Evolutionary conservation across 1,139 yeast genomes (phyloP).

Genomic region (Hansenula sp.): DNA sequence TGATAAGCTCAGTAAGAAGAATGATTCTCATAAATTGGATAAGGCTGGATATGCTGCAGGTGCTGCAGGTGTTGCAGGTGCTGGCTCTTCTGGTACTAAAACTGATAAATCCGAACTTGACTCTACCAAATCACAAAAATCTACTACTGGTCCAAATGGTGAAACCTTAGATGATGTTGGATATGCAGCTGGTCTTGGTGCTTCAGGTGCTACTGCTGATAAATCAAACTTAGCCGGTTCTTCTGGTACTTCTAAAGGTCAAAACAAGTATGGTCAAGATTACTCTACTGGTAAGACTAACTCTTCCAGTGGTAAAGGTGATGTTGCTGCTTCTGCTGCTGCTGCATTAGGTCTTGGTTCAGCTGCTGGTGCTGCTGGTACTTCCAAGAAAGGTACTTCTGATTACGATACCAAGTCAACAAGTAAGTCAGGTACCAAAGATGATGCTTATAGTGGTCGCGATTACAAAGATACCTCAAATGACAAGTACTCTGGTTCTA

Average conservation of each 20-base stretch:
- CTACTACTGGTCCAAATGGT: constrained; percentile 1
- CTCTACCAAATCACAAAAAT: no score
- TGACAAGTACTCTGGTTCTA: not conserved
- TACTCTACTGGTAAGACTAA: constrained; percentile 10
- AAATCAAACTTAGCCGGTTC: not conserved
- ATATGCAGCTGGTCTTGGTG: constrained; percentile 12
- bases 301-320: constrained; percentile 5
- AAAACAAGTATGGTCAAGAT: constrained; percentile 2
- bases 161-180: constrained; percentile 3
- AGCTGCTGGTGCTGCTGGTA: constrained; percentile 3
- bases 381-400: not conserved
- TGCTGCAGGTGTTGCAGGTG: no score
- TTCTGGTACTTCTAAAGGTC: constrained; percentile 10
- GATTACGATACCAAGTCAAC: not conserved
- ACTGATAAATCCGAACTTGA: no score
- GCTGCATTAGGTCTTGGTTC: constrained; percentile 2
- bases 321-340: constrained; percentile 13
- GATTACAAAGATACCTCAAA: no score
- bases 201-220: constrained; percentile 12
- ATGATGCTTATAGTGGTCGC: not conserved
- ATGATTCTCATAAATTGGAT: no score
- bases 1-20: not conserved
- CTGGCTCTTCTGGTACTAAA: not conserved
- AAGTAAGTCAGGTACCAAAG: not conserved
- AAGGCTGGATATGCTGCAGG: no score